These are phyloP conservation scores for Fistulinella prunicolor DNA, from an alignment of 768 basidiomycete species.

Conservation along the genomic window DNA sequence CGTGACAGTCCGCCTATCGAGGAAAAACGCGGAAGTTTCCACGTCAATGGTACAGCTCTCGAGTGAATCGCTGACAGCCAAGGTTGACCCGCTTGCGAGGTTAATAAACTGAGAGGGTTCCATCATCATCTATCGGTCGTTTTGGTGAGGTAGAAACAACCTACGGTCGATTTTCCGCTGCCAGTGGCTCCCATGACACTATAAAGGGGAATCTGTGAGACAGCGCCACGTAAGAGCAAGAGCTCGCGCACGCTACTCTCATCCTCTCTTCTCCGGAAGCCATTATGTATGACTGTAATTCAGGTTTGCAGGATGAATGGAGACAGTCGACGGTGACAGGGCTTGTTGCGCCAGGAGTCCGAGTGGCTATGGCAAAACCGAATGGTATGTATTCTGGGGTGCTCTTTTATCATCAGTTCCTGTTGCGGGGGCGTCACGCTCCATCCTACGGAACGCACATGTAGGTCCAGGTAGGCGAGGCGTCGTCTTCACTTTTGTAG, in stretches of 20 bases:
- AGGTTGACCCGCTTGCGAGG: slow-evolving; percentile 15
- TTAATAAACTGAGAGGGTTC: slow-evolving; percentile 17
- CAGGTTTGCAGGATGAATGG: background rate
- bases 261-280: slow-evolving; percentile 1
- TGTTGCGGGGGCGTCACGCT: background rate
- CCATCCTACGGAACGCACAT: background rate
- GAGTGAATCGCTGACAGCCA: slow-evolving; percentile 24
- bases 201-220: slow-evolving; percentile 1
- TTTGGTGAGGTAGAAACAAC: slow-evolving; percentile 1
- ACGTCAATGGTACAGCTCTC: slow-evolving; percentile 26
- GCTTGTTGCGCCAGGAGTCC: no score
- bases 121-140: slow-evolving; percentile 1
- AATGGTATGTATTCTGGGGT: no score
- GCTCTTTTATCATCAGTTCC: slow-evolving; percentile 3
- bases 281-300: slow-evolving; percentile 8
- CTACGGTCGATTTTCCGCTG: slow-evolving; percentile 33
- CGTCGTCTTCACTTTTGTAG: slow-evolving; percentile 5
- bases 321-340: background rate
- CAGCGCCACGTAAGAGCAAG: background rate
- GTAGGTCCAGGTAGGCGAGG: slow-evolving; percentile 1
- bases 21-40: slow-evolving; percentile 37
- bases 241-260: slow-evolving; percentile 25
- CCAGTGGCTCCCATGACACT: slow-evolving; percentile 33
- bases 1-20: slow-evolving; percentile 41
- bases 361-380: no score